Evolutionary conservation across 2,329 filamentous ascomycete species (phyloP).

Genomic region (Fusarium sp.): DNA sequence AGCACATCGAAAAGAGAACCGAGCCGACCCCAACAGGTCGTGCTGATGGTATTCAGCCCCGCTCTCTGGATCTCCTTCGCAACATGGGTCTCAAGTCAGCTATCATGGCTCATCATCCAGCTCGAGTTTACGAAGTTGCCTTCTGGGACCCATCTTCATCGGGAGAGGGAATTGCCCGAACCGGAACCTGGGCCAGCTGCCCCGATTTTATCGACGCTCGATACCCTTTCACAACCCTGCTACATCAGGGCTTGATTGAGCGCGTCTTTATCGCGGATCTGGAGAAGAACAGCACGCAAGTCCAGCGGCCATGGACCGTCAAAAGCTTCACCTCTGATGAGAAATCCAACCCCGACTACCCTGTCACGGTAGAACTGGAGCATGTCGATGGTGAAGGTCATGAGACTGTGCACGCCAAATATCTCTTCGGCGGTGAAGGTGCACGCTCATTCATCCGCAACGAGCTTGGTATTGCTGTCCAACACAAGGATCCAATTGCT

Average conservation of each 20-base stretch:
- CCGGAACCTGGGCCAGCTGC: slow-evolving; percentile 87
- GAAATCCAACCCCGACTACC: slow-evolving; percentile 74
- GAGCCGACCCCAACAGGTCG: slow-evolving; percentile 89
- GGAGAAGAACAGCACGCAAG: slow-evolving; percentile 70
- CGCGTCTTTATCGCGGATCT: slow-evolving; percentile 78
- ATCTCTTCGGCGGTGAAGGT: slow-evolving; percentile 80
- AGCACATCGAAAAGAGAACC: slow-evolving; percentile 92
- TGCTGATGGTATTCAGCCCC: slow-evolving; percentile 92
- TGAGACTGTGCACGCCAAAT: slow-evolving; percentile 79
- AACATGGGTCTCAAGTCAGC: slow-evolving; percentile 92
- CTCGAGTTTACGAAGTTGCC: slow-evolving; percentile 84
- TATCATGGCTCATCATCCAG: slow-evolving; percentile 90
- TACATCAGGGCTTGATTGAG: slow-evolving; percentile 82
- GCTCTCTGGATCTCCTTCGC: slow-evolving; percentile 86
- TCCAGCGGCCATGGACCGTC: slow-evolving; percentile 78
- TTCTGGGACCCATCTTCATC: slow-evolving; percentile 78
- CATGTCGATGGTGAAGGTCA: slow-evolving; percentile 80
- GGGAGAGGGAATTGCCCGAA: slow-evolving; percentile 72
- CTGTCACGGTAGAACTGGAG: slow-evolving; percentile 83
- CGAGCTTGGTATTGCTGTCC: slow-evolving; percentile 78
- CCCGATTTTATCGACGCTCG: slow-evolving; percentile 84
- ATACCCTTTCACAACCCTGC: slow-evolving; percentile 78
- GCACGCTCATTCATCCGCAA: slow-evolving; percentile 77
- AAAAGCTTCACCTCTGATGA: slow-evolving; percentile 73
- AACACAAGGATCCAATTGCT: slow-evolving; percentile 78